Evolutionary conservation across 2,329 filamentous ascomycete genomes (phyloP).

Genomic region (Nannizziopsis arthrosporioides): DNA sequence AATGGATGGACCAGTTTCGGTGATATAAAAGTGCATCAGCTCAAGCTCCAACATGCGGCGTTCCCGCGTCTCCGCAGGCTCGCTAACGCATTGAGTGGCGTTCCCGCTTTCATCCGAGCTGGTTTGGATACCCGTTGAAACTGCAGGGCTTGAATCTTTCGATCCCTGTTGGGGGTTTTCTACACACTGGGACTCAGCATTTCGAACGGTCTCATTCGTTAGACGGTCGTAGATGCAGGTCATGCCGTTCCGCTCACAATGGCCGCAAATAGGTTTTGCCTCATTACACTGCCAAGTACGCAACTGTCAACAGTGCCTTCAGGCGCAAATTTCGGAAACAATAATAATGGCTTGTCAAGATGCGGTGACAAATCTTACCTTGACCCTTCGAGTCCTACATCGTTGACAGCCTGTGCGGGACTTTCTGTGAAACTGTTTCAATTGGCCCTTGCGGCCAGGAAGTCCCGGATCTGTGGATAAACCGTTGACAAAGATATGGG

Average conservation of each 20-base stretch:
- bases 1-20: conserved; percentile 2
- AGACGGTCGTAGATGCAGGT: conserved; percentile 4
- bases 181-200: no score
- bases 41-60: conserved; percentile 1
- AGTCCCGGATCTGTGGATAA: no score
- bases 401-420: conserved; percentile 1
- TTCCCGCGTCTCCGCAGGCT: neutral
- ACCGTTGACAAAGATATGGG: no score
- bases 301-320: no score
- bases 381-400: conserved; percentile 3
- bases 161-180: no score
- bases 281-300: neutral
- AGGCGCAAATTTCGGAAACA: neutral
- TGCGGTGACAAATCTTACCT: neutral
- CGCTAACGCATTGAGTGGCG: neutral
- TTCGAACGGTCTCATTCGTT: neutral
- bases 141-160: no score
- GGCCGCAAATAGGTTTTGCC: neutral
- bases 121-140: no score
- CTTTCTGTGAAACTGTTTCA: conserved; percentile 4
- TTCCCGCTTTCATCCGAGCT: no score
- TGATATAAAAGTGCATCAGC: conserved; percentile 5
- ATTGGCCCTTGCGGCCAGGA: no score
- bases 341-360: neutral
- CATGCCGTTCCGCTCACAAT: neutral